A percentile compares a stretch with the other conserved stretches of the same genome.
phyloP scores from a whole-genome alignment of 2,329 filamentous ascomycete genomes.

The Xylariaceae sp. region DNA sequence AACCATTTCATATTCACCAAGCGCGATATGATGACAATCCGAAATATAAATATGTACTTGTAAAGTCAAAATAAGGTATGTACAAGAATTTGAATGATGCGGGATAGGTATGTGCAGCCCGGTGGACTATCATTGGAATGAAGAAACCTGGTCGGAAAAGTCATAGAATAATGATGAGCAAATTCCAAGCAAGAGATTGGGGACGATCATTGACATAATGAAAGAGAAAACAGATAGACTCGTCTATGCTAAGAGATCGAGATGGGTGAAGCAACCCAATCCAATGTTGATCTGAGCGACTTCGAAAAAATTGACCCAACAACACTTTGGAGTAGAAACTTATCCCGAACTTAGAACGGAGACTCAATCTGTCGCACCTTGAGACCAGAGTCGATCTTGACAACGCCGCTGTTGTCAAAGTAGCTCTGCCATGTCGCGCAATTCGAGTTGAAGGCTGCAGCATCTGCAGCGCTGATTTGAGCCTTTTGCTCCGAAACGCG shows the following conservation, averaged over 20 bases:
- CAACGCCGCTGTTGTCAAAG: conserved; percentile 6
- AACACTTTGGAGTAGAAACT: not conserved
- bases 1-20: too few species aligned
- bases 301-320: not conserved
- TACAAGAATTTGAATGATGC: too few species aligned
- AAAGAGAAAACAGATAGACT: too few species aligned
- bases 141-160: too few species aligned
- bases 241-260: not conserved
- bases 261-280: not conserved
- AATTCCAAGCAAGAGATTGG: too few species aligned
- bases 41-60: too few species aligned
- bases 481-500: conserved; percentile 19
- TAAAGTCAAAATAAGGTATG: too few species aligned
- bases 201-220: too few species aligned
- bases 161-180: too few species aligned
- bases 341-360: not conserved
- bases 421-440: conserved; percentile 17
- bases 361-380: not conserved
- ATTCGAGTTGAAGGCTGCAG: conserved; percentile 11
- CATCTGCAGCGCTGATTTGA: conserved; percentile 12
- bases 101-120: too few species aligned
- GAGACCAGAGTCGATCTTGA: conserved; percentile 18
- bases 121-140: too few species aligned
- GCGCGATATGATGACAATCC: too few species aligned
- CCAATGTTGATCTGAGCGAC: not conserved